Conservation (phyloP, 441 rosid species). For the Syzygium malaccense region DNA sequence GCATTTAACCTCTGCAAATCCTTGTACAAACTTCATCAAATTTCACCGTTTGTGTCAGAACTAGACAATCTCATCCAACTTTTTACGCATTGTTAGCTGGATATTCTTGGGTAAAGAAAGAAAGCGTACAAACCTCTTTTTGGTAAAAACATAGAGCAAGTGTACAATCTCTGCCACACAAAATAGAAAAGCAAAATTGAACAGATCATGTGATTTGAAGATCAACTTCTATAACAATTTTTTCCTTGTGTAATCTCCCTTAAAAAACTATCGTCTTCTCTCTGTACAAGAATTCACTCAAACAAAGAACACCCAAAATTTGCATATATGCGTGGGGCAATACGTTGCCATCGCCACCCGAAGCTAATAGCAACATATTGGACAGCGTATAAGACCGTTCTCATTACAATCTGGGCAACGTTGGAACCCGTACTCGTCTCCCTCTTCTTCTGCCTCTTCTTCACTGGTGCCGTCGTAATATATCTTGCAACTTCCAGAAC, state of each 20-base stretch:
- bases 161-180: not conserved
- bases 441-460: not conserved
- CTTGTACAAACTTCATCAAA: not conserved
- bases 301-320: not conserved
- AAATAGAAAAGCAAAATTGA: not conserved
- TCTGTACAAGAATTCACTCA: conserved; percentile 25
- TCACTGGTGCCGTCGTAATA: conserved; percentile 16
- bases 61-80: not conserved
- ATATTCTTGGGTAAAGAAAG: not conserved
- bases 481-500: conserved; percentile 12
- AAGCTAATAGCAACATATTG: conserved; percentile 50
- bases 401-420: conserved; percentile 12
- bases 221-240: not conserved
- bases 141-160: not conserved
- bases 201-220: not conserved
- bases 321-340: not conserved
- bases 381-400: conserved; percentile 10
- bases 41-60: not conserved
- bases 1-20: not conserved
- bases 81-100: not conserved
- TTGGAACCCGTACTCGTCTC: not conserved
- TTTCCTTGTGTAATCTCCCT: conserved; percentile 3
- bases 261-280: conserved; percentile 7
- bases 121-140: not conserved
- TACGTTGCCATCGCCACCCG: not conserved